Evolutionary conservation across 192 early-diverging fungal species (phyloP).

Genomic region (Backusella mclennaniae): DNA sequence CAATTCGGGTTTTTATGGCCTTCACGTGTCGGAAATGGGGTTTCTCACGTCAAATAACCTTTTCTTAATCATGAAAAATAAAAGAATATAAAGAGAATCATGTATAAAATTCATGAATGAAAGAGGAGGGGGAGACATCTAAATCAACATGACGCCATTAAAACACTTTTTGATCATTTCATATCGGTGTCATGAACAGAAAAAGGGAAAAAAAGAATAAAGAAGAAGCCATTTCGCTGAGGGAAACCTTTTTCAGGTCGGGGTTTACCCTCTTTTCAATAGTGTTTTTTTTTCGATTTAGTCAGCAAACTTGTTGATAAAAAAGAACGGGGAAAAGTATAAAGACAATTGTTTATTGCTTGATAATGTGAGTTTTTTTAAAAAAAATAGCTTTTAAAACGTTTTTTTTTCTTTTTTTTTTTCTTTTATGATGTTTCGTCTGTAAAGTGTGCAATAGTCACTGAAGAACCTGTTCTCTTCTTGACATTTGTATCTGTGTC

Average conservation of each 20-base stretch:
- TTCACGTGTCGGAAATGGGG: not conserved
- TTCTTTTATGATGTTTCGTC: not conserved
- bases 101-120: not conserved
- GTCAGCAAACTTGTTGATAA: not conserved
- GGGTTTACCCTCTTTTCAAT: not conserved
- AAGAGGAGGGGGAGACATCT: too few species aligned
- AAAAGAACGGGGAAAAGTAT: not conserved
- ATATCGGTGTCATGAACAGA: too few species aligned
- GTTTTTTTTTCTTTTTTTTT: not conserved
- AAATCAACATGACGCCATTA: too few species aligned
- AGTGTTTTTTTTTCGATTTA: not conserved
- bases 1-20: not conserved
- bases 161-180: too few species aligned
- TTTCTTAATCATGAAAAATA: not conserved
- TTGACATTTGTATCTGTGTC: not conserved
- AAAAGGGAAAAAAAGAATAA: too few species aligned
- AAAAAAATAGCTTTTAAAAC: too few species aligned
- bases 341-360: not conserved
- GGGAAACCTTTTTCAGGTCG: too few species aligned
- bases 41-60: not conserved
- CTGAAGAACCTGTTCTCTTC: not conserved
- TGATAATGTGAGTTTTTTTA: not conserved
- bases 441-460: slow-evolving; percentile 3
- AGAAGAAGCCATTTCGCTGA: too few species aligned
- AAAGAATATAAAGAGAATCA: not conserved